Percentiles rank a stretch among this genome's conserved stretches.
These are phyloP conservation scores for Lentithecium fluviatile DNA, from an alignment of 495 filamentous ascomycete species.

Conservation along the genomic window DNA sequence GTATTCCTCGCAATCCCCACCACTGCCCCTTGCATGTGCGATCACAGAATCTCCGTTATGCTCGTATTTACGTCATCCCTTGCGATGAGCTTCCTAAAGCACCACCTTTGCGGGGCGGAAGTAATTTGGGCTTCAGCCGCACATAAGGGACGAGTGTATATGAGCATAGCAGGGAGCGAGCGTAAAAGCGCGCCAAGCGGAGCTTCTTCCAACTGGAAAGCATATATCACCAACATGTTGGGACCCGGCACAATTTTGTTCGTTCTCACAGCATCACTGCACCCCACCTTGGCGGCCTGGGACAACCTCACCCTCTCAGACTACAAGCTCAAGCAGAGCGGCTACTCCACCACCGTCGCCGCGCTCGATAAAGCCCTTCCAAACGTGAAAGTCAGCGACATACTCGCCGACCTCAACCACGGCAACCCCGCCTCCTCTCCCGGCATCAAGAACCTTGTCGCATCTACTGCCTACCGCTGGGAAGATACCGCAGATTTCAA, in stretches of 20 bases:
- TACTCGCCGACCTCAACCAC: constrained; percentile 45
- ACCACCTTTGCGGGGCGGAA: too few species aligned
- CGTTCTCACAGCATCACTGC: neutral
- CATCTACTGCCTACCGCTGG: constrained; percentile 33
- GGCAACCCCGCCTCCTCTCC: constrained; percentile 33
- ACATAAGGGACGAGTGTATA: too few species aligned
- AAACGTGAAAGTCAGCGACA: constrained; percentile 39
- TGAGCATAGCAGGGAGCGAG: too few species aligned
- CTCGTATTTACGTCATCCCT: neutral
- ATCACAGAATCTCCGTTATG: constrained; percentile 6
- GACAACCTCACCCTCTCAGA: constrained; percentile 41
- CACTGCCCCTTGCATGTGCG: neutral
- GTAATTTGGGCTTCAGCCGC: too few species aligned
- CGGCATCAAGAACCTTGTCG: constrained; percentile 16
- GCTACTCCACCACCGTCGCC: constrained; percentile 32
- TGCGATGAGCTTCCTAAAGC: neutral
- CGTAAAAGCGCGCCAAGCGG: too few species aligned
- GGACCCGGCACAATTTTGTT: neutral
- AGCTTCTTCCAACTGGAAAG: too few species aligned
- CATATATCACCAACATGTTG: too few species aligned
- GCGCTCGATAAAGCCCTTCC: constrained; percentile 33
- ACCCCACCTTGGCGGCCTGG: constrained; percentile 41
- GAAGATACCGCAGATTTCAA: constrained; percentile 40
- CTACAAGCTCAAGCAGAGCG: constrained; percentile 19
- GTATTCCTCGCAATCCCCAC: constrained; percentile 5